Conservation (phyloP, 768 basidiomycete genomes). For the Boletus coccyginus region DNA sequence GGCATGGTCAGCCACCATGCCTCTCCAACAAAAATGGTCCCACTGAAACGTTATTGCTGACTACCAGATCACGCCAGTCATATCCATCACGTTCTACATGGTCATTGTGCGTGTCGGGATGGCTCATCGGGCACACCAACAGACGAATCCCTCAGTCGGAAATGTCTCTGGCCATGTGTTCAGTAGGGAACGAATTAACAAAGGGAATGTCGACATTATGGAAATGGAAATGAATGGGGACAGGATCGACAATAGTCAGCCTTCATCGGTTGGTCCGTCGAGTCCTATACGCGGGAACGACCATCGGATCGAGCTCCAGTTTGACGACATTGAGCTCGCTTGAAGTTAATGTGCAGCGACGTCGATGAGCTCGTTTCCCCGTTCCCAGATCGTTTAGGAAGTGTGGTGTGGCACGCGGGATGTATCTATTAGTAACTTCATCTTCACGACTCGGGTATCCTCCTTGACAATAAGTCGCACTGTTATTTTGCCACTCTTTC, state of each 20-base stretch:
- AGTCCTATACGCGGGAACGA: neutral
- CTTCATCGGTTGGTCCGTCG: neutral
- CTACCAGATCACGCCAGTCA: constrained; percentile 37
- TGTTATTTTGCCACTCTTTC: neutral
- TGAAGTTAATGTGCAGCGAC: too few species aligned
- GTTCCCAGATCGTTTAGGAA: neutral
- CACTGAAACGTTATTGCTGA: neutral
- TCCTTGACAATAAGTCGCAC: neutral
- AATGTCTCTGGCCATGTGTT: neutral
- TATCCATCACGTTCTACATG: constrained; percentile 43
- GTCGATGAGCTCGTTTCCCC: neutral
- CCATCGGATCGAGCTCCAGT: neutral
- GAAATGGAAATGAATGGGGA: neutral
- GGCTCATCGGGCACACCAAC: neutral
- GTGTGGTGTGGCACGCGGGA: neutral
- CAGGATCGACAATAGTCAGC: neutral
- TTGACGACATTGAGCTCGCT: neutral
- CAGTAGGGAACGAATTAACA: neutral
- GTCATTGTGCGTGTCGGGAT: constrained; percentile 39
- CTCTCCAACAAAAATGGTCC: neutral
- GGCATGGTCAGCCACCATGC: constrained; percentile 29
- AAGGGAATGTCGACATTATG: constrained; percentile 4
- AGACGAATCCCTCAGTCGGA: neutral
- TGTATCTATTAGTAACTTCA: neutral
- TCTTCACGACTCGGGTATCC: neutral